Conservation (phyloP, 2,329 filamentous ascomycete genomes). For the Ilyonectria sp. region DNA sequence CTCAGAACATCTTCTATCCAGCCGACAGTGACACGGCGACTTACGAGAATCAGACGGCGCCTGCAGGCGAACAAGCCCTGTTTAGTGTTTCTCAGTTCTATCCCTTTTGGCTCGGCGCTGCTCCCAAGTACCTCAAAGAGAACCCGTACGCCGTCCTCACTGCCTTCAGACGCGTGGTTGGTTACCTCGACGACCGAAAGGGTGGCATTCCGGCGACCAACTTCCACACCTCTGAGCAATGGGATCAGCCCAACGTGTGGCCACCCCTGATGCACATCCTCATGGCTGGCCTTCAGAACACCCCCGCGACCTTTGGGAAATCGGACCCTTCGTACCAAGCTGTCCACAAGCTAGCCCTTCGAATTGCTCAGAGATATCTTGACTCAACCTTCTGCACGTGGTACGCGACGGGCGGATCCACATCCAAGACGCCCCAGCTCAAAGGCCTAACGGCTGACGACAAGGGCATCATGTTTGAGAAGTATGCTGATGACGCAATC, state of each 20-base stretch:
- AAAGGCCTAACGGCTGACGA: conserved; percentile 59
- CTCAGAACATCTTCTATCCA: conserved; percentile 70
- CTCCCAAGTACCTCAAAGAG: conserved; percentile 68
- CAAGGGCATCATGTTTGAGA: conserved; percentile 78
- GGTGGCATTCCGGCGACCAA: conserved; percentile 77
- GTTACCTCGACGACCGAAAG: conserved; percentile 64
- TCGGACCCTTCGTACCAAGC: conserved; percentile 68
- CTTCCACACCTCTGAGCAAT: conserved; percentile 73
- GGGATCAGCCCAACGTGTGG: conserved; percentile 81
- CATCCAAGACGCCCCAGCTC: conserved; percentile 66
- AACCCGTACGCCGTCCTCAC: conserved; percentile 71
- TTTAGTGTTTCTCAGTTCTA: conserved; percentile 75
- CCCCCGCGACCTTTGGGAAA: conserved; percentile 68
- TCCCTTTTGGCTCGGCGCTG: conserved; percentile 79
- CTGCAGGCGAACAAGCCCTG: conserved; percentile 68
- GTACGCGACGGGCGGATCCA: conserved; percentile 77
- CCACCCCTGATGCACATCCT: conserved; percentile 76
- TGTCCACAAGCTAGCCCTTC: conserved; percentile 69
- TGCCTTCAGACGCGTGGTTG: conserved; percentile 67
- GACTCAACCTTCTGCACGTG: conserved; percentile 80
- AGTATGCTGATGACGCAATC: conserved; percentile 73
- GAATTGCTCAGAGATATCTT: conserved; percentile 75
- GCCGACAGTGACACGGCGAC: conserved; percentile 59
- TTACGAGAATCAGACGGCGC: conserved; percentile 58
- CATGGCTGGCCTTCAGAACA: conserved; percentile 73